Conservation (phyloP, 2,329 filamentous ascomycete genomes). For the Plenodomus tracheiphilus region DNA sequence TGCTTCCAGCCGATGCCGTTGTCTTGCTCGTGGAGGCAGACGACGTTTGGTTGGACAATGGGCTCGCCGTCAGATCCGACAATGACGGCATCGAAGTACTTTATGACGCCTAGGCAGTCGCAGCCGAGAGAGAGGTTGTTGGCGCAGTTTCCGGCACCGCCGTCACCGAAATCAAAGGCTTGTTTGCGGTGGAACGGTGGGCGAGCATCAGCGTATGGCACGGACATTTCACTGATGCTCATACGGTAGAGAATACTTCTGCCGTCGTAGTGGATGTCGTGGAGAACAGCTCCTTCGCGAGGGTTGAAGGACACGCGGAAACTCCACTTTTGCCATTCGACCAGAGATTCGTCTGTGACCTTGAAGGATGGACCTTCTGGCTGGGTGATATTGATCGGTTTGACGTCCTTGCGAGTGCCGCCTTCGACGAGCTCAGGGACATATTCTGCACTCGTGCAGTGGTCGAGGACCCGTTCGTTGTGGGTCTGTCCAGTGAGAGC, state of each 20-base stretch:
- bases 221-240: constrained; percentile 69
- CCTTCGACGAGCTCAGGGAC: constrained; percentile 46
- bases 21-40: constrained; percentile 72
- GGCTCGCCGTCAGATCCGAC: constrained; percentile 59
- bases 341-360: constrained; percentile 51
- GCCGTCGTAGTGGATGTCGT: constrained; percentile 71
- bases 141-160: constrained; percentile 66
- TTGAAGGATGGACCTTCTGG: constrained; percentile 70
- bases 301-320: constrained; percentile 47
- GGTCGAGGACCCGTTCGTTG: constrained; percentile 45
- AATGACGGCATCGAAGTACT: constrained; percentile 64
- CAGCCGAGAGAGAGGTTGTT: constrained; percentile 71
- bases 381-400: constrained; percentile 74
- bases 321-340: constrained; percentile 54
- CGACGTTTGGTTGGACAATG: constrained; percentile 59
- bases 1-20: constrained; percentile 59
- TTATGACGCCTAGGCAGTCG: constrained; percentile 69
- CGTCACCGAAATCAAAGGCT: constrained; percentile 73
- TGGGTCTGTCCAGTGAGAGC: constrained; percentile 45
- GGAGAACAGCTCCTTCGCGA: constrained; percentile 66
- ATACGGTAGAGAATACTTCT: constrained; percentile 69
- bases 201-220: constrained; percentile 68
- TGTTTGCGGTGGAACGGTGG: constrained; percentile 69
- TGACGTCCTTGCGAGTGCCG: constrained; percentile 51
- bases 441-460: constrained; percentile 59